A percentile compares a stretch with the other conserved stretches of the same genome.
These are phyloP conservation scores for Dendrobium nobile DNA, from an alignment of 106 monocot species.

Conservation along the genomic window DNA sequence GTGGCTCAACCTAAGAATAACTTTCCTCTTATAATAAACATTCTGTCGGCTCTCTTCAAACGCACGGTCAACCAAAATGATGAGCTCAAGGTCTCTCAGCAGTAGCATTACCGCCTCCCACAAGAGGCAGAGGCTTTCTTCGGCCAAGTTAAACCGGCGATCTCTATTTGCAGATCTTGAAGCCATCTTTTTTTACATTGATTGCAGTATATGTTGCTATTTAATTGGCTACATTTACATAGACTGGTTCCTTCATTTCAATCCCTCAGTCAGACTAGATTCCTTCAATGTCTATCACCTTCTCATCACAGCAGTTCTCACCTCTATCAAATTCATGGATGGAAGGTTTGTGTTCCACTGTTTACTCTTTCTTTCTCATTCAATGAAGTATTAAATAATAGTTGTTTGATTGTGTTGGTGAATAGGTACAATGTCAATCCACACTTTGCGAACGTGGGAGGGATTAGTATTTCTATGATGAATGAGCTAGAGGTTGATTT, in stretches of 20 bases:
- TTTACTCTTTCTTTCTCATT: no score
- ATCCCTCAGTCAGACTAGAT: background rate
- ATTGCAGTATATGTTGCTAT: conserved; percentile 12
- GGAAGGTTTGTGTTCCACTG: no score
- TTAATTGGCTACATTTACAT: conserved; percentile 5
- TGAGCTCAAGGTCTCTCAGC: background rate
- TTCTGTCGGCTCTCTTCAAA: conserved; percentile 18
- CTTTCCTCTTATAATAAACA: conserved; percentile 9
- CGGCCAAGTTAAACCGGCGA: background rate
- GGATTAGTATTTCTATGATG: no score
- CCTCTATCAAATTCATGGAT: no score
- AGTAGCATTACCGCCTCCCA: background rate
- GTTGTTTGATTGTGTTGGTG: no score
- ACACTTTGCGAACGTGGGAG: no score
- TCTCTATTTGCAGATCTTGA: conserved; percentile 4
- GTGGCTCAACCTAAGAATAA: conserved; percentile 5
- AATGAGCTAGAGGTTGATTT: no score
- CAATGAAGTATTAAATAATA: no score
- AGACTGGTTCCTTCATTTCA: conserved; percentile 6
- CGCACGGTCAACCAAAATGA: conserved; percentile 16
- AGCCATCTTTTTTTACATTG: conserved; percentile 3
- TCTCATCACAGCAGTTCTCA: conserved; percentile 2
- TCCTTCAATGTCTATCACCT: conserved; percentile 11
- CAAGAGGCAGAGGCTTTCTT: background rate
- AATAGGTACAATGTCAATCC: no score